Evolutionary conservation across 2,329 filamentous ascomycete species (phyloP).

Genomic region (Aspergillus candidus): DNA sequence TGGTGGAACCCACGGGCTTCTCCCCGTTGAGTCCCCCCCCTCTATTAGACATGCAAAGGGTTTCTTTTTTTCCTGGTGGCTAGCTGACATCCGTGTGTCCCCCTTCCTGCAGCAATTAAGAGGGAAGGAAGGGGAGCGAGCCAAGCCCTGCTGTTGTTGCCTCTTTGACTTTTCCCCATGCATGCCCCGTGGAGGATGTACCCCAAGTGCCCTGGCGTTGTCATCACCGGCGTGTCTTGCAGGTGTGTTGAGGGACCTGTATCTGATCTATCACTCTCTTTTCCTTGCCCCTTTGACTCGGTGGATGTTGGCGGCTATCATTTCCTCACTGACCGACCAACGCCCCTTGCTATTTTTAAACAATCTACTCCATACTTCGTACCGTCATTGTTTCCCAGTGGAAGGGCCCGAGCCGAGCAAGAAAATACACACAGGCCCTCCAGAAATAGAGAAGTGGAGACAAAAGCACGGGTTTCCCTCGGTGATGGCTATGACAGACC

Average conservation of each 20-base stretch:
- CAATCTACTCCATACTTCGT: neutral
- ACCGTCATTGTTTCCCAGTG: too few species aligned
- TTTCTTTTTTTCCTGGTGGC: slow-evolving; percentile 8
- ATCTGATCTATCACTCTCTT: slow-evolving; percentile 15
- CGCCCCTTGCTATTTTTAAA: slow-evolving; percentile 8
- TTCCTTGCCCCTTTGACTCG: neutral
- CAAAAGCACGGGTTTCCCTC: too few species aligned
- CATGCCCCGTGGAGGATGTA: slow-evolving; percentile 6
- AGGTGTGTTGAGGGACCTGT: slow-evolving; percentile 11
- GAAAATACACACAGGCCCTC: too few species aligned
- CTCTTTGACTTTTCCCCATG: slow-evolving; percentile 5
- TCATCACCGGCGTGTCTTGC: slow-evolving; percentile 6
- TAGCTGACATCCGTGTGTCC: slow-evolving; percentile 5
- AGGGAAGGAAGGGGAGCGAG: neutral
- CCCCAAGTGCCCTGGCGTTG: slow-evolving; percentile 4
- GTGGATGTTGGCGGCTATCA: too few species aligned
- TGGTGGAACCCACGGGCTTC: slow-evolving; percentile 14
- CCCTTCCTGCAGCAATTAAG: neutral
- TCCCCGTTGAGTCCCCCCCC: neutral
- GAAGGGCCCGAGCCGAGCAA: too few species aligned
- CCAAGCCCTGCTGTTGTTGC: slow-evolving; percentile 5
- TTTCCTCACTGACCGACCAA: neutral
- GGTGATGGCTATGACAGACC: too few species aligned
- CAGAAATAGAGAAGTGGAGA: too few species aligned
- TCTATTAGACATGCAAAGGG: slow-evolving; percentile 12